Percentiles rank a stretch among this genome's conserved stretches.
Conservation (phyloP, 495 filamentous ascomycete species). For the Penicillium lividum region DNA sequence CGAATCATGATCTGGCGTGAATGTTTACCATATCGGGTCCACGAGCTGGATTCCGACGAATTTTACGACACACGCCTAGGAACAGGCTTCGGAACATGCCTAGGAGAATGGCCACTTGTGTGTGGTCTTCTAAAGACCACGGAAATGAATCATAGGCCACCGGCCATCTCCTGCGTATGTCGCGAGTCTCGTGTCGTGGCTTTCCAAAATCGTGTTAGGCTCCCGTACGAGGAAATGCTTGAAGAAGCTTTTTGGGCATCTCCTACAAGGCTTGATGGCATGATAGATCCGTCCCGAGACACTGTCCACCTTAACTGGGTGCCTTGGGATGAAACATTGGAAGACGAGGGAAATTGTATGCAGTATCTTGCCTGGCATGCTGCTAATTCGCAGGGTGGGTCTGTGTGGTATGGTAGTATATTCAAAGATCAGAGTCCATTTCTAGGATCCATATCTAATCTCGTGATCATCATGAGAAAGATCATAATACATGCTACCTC, state of each 20-base stretch:
- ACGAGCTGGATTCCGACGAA: conserved; percentile 2
- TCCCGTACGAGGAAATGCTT: too few relatives aligned
- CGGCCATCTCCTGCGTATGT: conserved; percentile 6
- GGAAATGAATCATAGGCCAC: background rate
- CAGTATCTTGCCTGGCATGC: background rate
- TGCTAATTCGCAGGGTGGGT: background rate
- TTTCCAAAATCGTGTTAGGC: background rate
- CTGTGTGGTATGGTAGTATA: background rate
- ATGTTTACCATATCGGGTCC: conserved; percentile 7
- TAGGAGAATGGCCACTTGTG: background rate
- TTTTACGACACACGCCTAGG: background rate
- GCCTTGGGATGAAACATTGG: background rate
- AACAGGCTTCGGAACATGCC: background rate
- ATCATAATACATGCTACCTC: conserved; percentile 5
- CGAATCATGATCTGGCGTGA: conserved; percentile 6
- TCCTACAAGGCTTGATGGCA: too few relatives aligned
- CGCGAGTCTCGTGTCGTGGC: conserved; percentile 9
- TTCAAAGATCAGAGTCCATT: background rate
- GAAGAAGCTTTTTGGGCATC: too few relatives aligned
- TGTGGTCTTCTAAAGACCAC: background rate
- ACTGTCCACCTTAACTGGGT: background rate
- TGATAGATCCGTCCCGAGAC: background rate
- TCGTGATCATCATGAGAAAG: background rate
- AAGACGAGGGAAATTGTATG: background rate
- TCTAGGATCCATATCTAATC: background rate